These are phyloP conservation scores for Primulina tabacum DNA, from an alignment of 257 asterid species.

Conservation along the genomic window DNA sequence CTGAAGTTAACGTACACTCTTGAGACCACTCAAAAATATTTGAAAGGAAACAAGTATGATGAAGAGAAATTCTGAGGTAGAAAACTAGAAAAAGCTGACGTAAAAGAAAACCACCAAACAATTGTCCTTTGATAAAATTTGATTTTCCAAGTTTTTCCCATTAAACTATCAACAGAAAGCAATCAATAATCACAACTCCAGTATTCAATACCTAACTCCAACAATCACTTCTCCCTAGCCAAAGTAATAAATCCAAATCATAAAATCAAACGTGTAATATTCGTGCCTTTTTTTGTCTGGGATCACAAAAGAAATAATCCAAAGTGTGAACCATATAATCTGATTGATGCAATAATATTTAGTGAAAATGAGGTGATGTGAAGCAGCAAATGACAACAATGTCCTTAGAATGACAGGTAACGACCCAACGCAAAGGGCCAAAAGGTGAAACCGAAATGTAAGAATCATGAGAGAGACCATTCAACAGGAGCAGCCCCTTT, in stretches of 20 bases:
- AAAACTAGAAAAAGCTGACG: neutral
- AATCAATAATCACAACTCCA: neutral
- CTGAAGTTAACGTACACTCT: neutral
- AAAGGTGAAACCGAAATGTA: conserved; percentile 36
- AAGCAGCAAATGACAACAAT: conserved; percentile 28
- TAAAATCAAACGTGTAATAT: neutral
- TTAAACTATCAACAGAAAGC: neutral
- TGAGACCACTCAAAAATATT: neutral
- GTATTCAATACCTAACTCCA: neutral
- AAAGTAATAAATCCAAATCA: conserved; percentile 3
- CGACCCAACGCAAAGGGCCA: conserved; percentile 40
- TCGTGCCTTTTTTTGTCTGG: conserved; percentile 7
- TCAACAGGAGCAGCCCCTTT: conserved; percentile 49
- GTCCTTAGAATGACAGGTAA: conserved; percentile 37
- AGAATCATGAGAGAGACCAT: conserved; percentile 52
- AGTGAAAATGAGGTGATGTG: conserved; percentile 15
- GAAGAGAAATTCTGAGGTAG: neutral
- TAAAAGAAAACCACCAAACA: neutral
- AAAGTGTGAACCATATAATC: conserved; percentile 9
- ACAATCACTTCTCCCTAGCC: neutral
- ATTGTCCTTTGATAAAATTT: neutral
- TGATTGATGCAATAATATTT: conserved; percentile 11
- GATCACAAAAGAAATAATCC: conserved; percentile 1
- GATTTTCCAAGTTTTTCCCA: neutral
- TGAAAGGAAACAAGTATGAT: neutral